Base-by-base conservation (phyloP, 2,329 filamentous ascomycete genomes). In the Neonectria ditissima region DNA sequence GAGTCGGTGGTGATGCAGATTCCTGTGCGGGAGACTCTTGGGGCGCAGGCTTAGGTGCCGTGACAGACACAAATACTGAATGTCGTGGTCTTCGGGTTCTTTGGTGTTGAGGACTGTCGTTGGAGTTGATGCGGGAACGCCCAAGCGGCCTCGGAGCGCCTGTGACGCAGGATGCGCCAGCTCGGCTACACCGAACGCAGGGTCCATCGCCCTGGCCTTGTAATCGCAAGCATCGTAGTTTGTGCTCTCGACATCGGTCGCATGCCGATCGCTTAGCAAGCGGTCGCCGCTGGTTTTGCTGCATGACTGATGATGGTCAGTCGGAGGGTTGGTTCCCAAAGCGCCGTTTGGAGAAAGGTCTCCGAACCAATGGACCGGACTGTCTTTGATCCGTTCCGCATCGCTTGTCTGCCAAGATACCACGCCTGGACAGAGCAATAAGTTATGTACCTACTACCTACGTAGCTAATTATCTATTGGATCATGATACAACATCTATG, bases 241-340 rank as follows among this genome's bases (percentile, higher is more conserved):
- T 64, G 44, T 64, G 62, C 18, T 60, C 56, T 18, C 62, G 55
- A 39, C 62, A 64, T 45, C 62, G 45, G 62, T 64, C 62, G 56
- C 62, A 64, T 18, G 62, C 62, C 11, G 50, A 60, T 24, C 62
- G 55, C 26, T 57, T 60, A 16, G 59, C 43, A 39, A 60, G 34
- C 32, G 48, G 55, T 43, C 44, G 56, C 16, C 16, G 45, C 24
- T 48, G 45, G 11, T 48, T 24, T 26, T 48, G 22, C 45, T 41
- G 16, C 37, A 41, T 41, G 37, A n/a, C 37, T 41, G 14, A 48
- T 48, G 45, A 13, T 48, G n/a, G 45, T 48, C 16, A 30, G 37
- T 48, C 45, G 45, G 45, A 48, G 24, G 45, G 45, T 30, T 48
- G 16, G 32, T 48, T 48, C 45, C 30, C 37, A 41, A 41, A 20